These are phyloP conservation scores for Populus hybrid DNA, from an alignment of 441 rosid species.

Conservation along the genomic window DNA sequence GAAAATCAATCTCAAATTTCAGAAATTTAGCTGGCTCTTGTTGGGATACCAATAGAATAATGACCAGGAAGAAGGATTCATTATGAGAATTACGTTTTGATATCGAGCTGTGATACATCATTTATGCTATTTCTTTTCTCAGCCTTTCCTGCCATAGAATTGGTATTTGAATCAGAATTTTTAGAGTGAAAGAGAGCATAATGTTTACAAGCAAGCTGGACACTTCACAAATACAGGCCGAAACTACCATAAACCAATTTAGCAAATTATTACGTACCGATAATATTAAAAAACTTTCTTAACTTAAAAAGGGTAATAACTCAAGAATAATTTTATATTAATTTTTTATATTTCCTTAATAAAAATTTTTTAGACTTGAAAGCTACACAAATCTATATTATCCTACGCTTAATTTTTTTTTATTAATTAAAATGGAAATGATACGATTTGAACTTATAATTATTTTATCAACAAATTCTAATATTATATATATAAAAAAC, in stretches of 20 bases:
- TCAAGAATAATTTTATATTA: too few species aligned
- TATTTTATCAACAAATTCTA: accelerated
- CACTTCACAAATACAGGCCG: neutral
- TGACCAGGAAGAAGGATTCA: neutral
- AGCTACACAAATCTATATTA: accelerated
- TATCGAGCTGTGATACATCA: slow-evolving; percentile 50
- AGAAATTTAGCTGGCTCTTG: neutral
- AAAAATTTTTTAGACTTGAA: accelerated
- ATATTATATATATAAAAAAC: accelerated
- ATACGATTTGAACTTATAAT: too few species aligned
- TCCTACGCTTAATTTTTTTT: too few species aligned
- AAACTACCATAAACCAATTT: neutral
- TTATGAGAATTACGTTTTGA: slow-evolving; percentile 42
- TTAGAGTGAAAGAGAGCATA: neutral
- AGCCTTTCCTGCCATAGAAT: slow-evolving; percentile 51
- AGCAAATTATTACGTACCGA: neutral
- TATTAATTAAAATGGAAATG: accelerated
- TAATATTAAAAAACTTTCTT: too few species aligned
- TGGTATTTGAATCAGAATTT: neutral
- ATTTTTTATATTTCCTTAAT: accelerated
- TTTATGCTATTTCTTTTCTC: slow-evolving; percentile 40
- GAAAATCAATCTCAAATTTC: neutral
- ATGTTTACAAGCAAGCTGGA: neutral
- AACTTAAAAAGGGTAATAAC: accelerated
- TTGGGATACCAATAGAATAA: neutral